Percentiles rank a stretch among this genome's conserved stretches.
Evolutionary conservation across 768 basidiomycete genomes (phyloP).

Genomic region (Hysterangium stoloniferum): DNA sequence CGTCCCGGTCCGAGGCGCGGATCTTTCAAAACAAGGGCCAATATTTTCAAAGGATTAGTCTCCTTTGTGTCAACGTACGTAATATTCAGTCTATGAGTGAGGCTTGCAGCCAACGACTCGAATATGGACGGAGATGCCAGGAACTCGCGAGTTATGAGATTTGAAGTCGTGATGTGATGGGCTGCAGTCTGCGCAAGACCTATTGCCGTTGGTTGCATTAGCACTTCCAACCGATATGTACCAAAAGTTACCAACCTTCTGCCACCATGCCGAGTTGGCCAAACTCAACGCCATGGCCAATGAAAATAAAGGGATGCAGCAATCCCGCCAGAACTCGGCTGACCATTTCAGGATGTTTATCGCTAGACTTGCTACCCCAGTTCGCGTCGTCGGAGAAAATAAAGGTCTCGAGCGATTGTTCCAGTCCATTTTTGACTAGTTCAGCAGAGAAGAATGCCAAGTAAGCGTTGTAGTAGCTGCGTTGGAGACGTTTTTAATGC

Average conservation of each 20-base stretch:
- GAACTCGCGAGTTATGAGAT: conserved; percentile 23
- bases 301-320: conserved; percentile 59
- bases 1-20: conserved; percentile 14
- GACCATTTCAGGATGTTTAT: conserved; percentile 23
- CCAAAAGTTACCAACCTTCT: conserved; percentile 42
- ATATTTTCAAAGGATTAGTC: conserved; percentile 42
- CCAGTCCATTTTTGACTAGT: conserved; percentile 35
- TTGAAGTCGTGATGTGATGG: conserved; percentile 31
- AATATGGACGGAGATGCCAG: conserved; percentile 23
- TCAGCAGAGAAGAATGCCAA: conserved; percentile 43
- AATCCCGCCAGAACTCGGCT: conserved; percentile 20
- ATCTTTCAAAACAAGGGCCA: conserved; percentile 49
- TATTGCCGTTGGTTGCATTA: conserved; percentile 20
- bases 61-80: conserved; percentile 11
- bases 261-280: conserved; percentile 48
- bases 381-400: conserved; percentile 50
- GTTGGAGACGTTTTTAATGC: neutral
- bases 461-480: conserved; percentile 54
- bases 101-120: conserved; percentile 9
- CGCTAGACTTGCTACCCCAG: conserved; percentile 22
- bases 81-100: neutral
- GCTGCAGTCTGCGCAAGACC: conserved; percentile 53
- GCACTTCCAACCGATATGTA: neutral
- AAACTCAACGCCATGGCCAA: conserved; percentile 58
- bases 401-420: conserved; percentile 47